Conservation (phyloP, 768 basidiomycete species). For the Paxillus involutus region DNA sequence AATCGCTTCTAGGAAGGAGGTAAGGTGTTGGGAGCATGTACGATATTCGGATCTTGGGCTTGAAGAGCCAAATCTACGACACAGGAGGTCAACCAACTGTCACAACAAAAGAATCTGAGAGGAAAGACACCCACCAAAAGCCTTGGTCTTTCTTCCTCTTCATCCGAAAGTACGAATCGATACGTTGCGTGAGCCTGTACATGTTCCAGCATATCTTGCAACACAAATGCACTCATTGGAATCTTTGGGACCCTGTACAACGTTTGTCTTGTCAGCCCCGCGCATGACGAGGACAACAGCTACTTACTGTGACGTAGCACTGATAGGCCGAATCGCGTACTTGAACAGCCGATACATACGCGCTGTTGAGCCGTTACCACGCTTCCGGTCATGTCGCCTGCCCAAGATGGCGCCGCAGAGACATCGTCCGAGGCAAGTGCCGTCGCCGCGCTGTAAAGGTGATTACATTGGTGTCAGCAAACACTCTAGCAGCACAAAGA, state of each 20-base stretch:
- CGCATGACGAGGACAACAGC: not conserved
- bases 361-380: conserved; percentile 27
- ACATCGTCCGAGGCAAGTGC: conserved; percentile 69
- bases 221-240: conserved; percentile 85
- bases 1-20: conserved; percentile 58
- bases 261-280: not conserved
- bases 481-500: conserved; percentile 14
- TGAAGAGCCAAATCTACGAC: conserved; percentile 89
- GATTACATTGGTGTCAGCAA: conserved; percentile 12
- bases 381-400: conserved; percentile 55
- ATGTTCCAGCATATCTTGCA: conserved; percentile 89
- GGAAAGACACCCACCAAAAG: conserved; percentile 60
- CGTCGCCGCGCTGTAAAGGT: conserved; percentile 49
- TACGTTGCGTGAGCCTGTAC: conserved; percentile 92
- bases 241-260: conserved; percentile 36
- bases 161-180: conserved; percentile 86
- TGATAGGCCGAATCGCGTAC: conserved; percentile 76
- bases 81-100: not conserved
- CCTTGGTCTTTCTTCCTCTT: conserved; percentile 77
- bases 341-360: conserved; percentile 75
- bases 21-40: conserved; percentile 60
- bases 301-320: conserved; percentile 61
- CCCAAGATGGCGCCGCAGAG: conserved; percentile 84
- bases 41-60: conserved; percentile 79
- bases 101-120: not conserved